Evolutionary conservation across 208 protist genomes (phyloP).

Genomic region (Leishmania mexicana): DNA sequence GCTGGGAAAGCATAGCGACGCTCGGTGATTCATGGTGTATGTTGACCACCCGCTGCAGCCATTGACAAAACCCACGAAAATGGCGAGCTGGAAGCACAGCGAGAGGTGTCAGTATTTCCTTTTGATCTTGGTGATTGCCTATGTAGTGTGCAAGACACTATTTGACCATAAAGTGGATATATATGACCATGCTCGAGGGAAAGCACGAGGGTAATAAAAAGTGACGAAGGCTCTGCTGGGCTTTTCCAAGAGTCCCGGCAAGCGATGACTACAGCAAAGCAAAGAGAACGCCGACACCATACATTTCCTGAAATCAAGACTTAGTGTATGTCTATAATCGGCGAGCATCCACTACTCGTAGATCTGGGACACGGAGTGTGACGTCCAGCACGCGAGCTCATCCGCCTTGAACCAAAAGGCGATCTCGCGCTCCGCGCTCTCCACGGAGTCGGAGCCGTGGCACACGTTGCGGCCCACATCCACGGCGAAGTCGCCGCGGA

Average conservation of each 20-base stretch:
- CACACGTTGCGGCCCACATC: conserved; percentile 97
- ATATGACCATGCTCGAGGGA: background rate
- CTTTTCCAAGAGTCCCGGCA: background rate
- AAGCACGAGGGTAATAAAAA: background rate
- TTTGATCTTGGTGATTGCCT: background rate
- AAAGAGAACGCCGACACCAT: background rate
- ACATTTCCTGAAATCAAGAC: background rate
- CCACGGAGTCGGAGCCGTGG: conserved; percentile 96
- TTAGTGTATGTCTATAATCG: background rate
- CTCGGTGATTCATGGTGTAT: background rate
- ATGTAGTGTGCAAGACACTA: background rate
- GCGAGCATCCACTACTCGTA: conserved; percentile 84
- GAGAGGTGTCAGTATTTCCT: background rate
- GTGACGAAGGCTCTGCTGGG: background rate
- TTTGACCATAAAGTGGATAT: conserved; percentile 4
- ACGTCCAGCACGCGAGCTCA: conserved; percentile 88
- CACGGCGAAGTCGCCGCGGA: conserved; percentile 96
- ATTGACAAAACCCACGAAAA: background rate
- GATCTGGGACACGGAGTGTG: conserved; percentile 77
- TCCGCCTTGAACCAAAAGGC: conserved; percentile 96
- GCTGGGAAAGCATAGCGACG: background rate
- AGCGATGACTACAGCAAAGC: background rate
- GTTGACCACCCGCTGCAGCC: background rate
- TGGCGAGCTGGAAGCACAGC: background rate
- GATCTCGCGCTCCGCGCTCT: conserved; percentile 96